Percentiles rank a stretch among this genome's conserved stretches.
Evolutionary conservation across 768 basidiomycete genomes (phyloP).

Genomic region (Calocybe cyanea): DNA sequence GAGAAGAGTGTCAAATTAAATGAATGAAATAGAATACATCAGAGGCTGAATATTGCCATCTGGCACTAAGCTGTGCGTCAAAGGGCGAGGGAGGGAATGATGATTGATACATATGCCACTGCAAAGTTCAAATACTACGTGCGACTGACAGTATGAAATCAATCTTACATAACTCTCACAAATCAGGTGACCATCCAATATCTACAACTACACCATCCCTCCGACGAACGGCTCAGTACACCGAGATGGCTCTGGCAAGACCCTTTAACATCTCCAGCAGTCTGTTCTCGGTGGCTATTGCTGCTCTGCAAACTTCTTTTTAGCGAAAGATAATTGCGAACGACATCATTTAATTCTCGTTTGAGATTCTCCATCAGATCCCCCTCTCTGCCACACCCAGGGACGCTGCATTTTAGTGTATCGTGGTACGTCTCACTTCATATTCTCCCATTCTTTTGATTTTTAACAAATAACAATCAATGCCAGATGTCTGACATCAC

Average conservation of each 20-base stretch:
- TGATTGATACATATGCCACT: too few relatives aligned
- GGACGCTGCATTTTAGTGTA: too few relatives aligned
- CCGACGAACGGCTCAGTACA: too few relatives aligned
- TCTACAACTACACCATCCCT: too few relatives aligned
- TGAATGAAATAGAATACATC: slow-evolving; percentile 1
- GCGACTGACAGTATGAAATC: too few relatives aligned
- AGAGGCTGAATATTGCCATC: not conserved
- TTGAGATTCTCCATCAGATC: not conserved
- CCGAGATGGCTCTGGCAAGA: too few relatives aligned
- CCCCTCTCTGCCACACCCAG: not conserved
- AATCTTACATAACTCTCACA: too few relatives aligned
- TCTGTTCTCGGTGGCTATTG: too few relatives aligned
- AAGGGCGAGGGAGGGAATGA: not conserved
- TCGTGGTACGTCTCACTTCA: not conserved
- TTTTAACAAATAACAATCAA: not conserved
- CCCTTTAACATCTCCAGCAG: too few relatives aligned
- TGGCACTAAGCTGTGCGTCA: too few relatives aligned
- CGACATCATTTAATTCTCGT: not conserved
- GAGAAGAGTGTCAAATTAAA: not conserved
- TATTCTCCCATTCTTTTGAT: not conserved
- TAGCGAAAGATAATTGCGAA: not conserved
- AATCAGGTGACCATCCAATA: too few relatives aligned
- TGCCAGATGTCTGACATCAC: slow-evolving; percentile 14
- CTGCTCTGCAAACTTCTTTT: not conserved
- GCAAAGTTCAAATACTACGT: too few relatives aligned